phyloP scores from a whole-genome alignment of 495 filamentous ascomycete genomes.

The Platismatia glauca region DNA sequence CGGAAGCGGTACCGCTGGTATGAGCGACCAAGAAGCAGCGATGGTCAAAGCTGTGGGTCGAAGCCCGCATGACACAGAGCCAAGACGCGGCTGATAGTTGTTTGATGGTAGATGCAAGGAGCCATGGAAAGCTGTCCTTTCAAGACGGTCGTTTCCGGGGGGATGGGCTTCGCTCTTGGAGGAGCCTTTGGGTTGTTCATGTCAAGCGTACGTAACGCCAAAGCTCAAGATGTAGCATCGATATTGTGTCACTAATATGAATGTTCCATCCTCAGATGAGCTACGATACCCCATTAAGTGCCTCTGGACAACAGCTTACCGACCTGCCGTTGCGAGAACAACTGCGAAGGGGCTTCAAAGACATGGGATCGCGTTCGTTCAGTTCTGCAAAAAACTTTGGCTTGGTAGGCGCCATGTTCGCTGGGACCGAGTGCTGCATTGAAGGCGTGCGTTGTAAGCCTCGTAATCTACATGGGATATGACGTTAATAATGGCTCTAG shows the following conservation, averaged over 20 bases:
- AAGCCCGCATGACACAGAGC: not conserved
- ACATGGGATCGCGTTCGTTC: slow-evolving; percentile 81
- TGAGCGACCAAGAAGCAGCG: slow-evolving; percentile 44
- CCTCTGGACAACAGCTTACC: slow-evolving; percentile 52
- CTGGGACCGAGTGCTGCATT: slow-evolving; percentile 90
- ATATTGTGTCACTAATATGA: not conserved
- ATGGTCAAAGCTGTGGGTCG: slow-evolving; percentile 45
- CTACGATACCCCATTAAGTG: slow-evolving; percentile 73
- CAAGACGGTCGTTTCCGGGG: slow-evolving; percentile 75
- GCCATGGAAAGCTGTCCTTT: slow-evolving; percentile 83
- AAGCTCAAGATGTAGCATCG: slow-evolving; percentile 21
- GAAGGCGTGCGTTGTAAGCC: slow-evolving; percentile 49
- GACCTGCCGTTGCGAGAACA: slow-evolving; percentile 75
- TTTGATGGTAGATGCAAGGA: slow-evolving; percentile 54
- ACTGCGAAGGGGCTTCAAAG: slow-evolving; percentile 73
- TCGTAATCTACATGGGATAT: not conserved
- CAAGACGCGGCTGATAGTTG: not conserved
- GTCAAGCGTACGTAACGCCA: slow-evolving; percentile 59
- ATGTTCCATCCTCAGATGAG: slow-evolving; percentile 55
- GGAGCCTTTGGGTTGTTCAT: slow-evolving; percentile 93
- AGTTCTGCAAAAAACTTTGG: slow-evolving; percentile 93
- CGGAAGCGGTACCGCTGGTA: slow-evolving; percentile 28
- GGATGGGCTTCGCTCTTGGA: slow-evolving; percentile 82
- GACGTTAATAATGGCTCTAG: slow-evolving; percentile 7
- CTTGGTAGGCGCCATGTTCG: slow-evolving; percentile 78